Base-by-base conservation (phyloP, 352 stramenopile species). In the Phytopythium montanum region DNA sequence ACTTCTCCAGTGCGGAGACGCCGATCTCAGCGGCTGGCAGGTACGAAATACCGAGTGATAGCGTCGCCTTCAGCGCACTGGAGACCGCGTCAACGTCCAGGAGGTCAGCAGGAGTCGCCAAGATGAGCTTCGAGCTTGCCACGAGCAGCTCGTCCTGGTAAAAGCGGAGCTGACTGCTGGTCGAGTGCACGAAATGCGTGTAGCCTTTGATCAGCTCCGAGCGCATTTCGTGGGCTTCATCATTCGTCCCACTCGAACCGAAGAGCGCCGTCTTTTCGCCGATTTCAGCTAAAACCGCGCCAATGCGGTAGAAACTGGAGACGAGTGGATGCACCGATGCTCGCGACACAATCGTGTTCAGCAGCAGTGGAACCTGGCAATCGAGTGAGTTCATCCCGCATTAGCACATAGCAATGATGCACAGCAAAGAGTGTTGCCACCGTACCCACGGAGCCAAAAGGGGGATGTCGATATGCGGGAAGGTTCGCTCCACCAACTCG, bases 121-220 rank as follows among this genome's bases (percentile, higher is more conserved):
- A 69, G 23, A 91, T 72, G 62, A 85, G 90, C 33, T 79, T 68
- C 18, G 75, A 69, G 25, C 69, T 75, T 6, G 80, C 73, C 38
- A 93, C 72, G 23, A 92, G 69, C 21, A 93, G 54, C 28, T 95
- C 85, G 53, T 93, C 81, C 58, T 87, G 81, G 63, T 90, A 92
- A 61, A 88, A 90, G 8, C 66, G 77, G 29, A 87, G 64, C 58
- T 90, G 79, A 10, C 46, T 50, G 57, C 72, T 79, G 18, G 84
- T 65, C 31, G 59, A 59, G 13, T 56, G 26, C n/a, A 85, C 49
- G 51, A 92, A 94, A n/a, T 54, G 52, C 5, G 28, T 44, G 50
- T 87, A 91, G 10, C 76, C 62, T 23, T 45, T 49, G 9, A 38
- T 26, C 7, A 65, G 19, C 5, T 70, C 46, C 2, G 12, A 21